Conservation (phyloP, 1,139 yeast genomes). For the Pneumocystis sp. region DNA sequence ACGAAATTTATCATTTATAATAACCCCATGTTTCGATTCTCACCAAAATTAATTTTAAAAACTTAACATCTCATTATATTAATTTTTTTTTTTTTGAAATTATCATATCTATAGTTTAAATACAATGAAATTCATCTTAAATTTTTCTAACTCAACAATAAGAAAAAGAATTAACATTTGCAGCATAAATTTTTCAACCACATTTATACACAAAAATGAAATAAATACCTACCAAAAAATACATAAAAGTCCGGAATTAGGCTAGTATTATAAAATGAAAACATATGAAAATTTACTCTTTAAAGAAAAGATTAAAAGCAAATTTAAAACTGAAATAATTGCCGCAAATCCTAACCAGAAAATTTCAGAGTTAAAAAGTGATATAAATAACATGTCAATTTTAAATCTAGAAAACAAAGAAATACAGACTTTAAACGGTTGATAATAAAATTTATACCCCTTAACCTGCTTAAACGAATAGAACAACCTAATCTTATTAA, state of each 20-base stretch:
- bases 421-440: background rate
- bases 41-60: background rate
- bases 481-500: slow-evolving; percentile 25
- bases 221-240: background rate
- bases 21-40: background rate
- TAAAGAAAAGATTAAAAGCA: background rate
- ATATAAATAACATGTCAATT: background rate
- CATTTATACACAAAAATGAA: background rate
- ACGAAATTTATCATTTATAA: background rate
- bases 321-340: background rate
- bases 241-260: background rate
- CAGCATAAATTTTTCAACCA: background rate
- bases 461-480: background rate
- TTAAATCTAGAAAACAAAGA: background rate
- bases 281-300: background rate
- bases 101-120: background rate
- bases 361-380: background rate
- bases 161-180: background rate
- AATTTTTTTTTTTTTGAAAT: background rate
- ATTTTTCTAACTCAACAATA: background rate
- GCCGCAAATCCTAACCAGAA: background rate
- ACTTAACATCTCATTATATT: too few relatives aligned
- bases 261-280: background rate
- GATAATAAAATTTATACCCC: background rate
- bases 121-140: background rate